Percentiles rank a stretch among this genome's conserved stretches.
These are phyloP conservation scores for Camellia granthamiana DNA, from an alignment of 148 eudicot species.

Conservation along the genomic window DNA sequence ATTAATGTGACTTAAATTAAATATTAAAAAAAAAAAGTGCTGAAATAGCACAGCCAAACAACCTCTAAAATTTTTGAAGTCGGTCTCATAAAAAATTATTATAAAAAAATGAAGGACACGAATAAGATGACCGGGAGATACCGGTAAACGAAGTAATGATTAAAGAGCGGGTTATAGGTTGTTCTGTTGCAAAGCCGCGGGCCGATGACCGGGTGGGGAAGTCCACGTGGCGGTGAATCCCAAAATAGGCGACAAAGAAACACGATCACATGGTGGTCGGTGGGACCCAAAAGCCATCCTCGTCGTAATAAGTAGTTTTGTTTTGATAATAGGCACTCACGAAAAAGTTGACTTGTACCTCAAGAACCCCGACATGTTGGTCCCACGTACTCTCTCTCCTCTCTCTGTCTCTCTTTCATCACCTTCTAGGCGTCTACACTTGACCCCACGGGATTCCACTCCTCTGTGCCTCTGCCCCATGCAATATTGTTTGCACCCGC, in stretches of 20 bases:
- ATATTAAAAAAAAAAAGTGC: too few species aligned
- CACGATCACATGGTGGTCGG: constrained; percentile 10
- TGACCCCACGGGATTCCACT: not conserved
- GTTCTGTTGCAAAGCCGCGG: not conserved
- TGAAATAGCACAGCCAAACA: too few species aligned
- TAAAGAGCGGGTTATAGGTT: too few species aligned
- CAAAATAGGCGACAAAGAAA: not conserved
- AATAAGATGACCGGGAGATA: too few species aligned
- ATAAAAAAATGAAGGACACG: too few species aligned
- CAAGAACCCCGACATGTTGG: constrained; percentile 7
- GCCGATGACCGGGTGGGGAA: not conserved
- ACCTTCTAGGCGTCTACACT: not conserved
- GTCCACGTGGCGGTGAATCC: not conserved
- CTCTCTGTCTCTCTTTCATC: not conserved
- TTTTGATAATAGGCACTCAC: not conserved
- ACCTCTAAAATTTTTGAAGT: too few species aligned
- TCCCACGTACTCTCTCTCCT: not conserved
- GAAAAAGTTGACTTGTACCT: constrained; percentile 11
- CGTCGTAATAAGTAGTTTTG: too few species aligned
- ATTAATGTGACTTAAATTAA: too few species aligned
- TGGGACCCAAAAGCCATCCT: not conserved
- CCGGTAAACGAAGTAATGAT: too few species aligned
- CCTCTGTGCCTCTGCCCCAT: not conserved
- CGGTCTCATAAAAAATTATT: too few species aligned
- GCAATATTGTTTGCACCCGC: not conserved